Percentiles rank a stretch among this genome's conserved stretches.
Conservation (phyloP, 139 green algal genomes). For the Chlamydomonas urium region DNA sequence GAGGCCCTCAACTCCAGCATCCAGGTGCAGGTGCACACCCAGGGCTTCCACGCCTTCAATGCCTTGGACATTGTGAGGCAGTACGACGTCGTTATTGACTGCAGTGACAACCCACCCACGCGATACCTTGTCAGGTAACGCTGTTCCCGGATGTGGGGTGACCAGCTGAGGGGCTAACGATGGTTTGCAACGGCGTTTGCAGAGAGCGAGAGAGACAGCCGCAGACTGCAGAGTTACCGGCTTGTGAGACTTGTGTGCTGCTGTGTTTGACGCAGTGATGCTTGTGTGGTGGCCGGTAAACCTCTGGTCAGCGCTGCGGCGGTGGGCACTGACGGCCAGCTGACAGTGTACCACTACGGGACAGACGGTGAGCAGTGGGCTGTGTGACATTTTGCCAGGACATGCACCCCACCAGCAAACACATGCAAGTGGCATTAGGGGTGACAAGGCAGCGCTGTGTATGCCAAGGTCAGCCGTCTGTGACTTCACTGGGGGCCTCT, state of each 20-base stretch:
- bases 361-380: slow-evolving; percentile 46
- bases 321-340: slow-evolving; percentile 87
- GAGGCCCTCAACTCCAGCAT: slow-evolving; percentile 56
- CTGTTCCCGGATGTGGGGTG: too few relatives aligned
- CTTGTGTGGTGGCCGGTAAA: slow-evolving; percentile 58
- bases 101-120: slow-evolving; percentile 87
- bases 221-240: too few relatives aligned
- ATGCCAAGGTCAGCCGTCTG: too few relatives aligned
- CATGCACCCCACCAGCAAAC: too few relatives aligned
- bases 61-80: slow-evolving; percentile 62
- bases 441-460: too few relatives aligned
- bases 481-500: too few relatives aligned
- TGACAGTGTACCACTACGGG: slow-evolving; percentile 86
- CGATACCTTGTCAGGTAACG: slow-evolving; percentile 92
- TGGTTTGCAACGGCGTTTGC: too few relatives aligned
- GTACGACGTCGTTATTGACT: slow-evolving; percentile 91
- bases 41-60: slow-evolving; percentile 66
- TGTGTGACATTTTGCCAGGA: too few relatives aligned
- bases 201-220: too few relatives aligned
- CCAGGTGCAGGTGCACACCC: slow-evolving; percentile 48
- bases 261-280: slow-evolving; percentile 63
- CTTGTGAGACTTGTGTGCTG: too few relatives aligned
- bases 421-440: too few relatives aligned
- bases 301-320: slow-evolving; percentile 83
- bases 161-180: too few relatives aligned